Percentiles rank a stretch among this genome's conserved stretches.
Evolutionary conservation across 2,329 filamentous ascomycete genomes (phyloP).

Genomic region (Claviceps citrina): DNA sequence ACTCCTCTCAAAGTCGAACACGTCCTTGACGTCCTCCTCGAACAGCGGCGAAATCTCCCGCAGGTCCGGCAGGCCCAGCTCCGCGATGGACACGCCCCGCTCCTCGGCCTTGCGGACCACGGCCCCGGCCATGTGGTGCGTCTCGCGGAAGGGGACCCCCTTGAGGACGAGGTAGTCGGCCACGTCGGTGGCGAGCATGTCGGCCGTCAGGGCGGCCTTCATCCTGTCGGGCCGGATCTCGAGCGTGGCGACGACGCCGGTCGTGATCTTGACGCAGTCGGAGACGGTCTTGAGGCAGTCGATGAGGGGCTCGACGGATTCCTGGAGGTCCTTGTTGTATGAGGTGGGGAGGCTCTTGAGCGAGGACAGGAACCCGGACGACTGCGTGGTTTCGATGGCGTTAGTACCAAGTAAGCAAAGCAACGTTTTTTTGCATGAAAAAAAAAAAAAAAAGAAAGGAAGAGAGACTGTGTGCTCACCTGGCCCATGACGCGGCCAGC

Average conservation of each 20-base stretch:
- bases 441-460: background rate
- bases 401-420: background rate
- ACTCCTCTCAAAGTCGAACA: slow-evolving; percentile 7
- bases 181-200: slow-evolving; percentile 9
- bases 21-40: slow-evolving; percentile 5
- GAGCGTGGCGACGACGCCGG: slow-evolving; percentile 2
- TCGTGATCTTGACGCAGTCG: background rate
- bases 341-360: slow-evolving; percentile 3
- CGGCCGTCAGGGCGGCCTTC: slow-evolving; percentile 4
- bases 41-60: slow-evolving; percentile 5
- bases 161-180: slow-evolving; percentile 7
- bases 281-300: slow-evolving; percentile 1
- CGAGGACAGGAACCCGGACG: background rate
- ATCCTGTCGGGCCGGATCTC: slow-evolving; percentile 4
- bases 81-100: slow-evolving; percentile 3
- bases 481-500: background rate
- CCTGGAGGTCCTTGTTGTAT: slow-evolving; percentile 4
- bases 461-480: background rate
- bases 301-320: background rate
- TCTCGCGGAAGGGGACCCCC: slow-evolving; percentile 7
- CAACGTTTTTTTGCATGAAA: background rate
- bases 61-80: slow-evolving; percentile 4
- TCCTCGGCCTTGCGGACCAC: slow-evolving; percentile 7
- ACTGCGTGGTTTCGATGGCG: background rate
- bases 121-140: slow-evolving; percentile 7